A percentile compares a stretch with the other conserved stretches of the same genome.
Conservation (phyloP, 2,329 filamentous ascomycete genomes). For the Pestalotiopsis sp. region DNA sequence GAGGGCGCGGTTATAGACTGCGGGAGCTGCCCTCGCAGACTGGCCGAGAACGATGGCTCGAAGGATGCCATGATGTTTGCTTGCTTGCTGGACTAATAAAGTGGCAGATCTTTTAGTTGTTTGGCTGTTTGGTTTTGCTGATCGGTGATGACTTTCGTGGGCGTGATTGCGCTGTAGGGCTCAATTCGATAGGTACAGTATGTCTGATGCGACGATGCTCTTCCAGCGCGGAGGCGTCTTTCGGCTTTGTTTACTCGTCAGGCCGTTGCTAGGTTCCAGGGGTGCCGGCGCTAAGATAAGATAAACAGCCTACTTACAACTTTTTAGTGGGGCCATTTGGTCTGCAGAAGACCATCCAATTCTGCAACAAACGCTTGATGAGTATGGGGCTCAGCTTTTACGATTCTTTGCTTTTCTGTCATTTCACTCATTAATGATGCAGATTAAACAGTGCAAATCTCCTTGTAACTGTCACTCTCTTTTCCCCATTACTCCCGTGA, state of each 20-base stretch:
- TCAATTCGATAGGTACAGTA: neutral
- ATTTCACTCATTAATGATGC: neutral
- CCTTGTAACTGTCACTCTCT: neutral
- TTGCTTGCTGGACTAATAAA: neutral
- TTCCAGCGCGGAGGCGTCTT: neutral
- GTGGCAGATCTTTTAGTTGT: neutral
- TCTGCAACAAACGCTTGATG: neutral
- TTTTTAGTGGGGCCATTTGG: slow-evolving; percentile 11
- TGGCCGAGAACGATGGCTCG: slow-evolving; percentile 70
- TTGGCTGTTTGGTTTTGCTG: neutral
- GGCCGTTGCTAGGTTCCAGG: slow-evolving; percentile 7
- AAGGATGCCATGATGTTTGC: slow-evolving; percentile 58
- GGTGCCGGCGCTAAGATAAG: slow-evolving; percentile 21
- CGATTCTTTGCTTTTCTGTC: neutral
- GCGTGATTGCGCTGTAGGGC: neutral
- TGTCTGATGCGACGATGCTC: neutral
- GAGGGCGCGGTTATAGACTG: slow-evolving; percentile 63
- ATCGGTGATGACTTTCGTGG: neutral
- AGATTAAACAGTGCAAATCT: neutral
- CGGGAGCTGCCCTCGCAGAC: slow-evolving; percentile 58
- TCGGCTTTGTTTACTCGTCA: slow-evolving; percentile 13
- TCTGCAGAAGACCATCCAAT: neutral
- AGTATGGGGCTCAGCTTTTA: neutral
- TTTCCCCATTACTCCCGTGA: neutral
- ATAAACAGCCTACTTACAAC: slow-evolving; percentile 4